Conservation (phyloP, 352 stramenopile species). For the Globisporangium acanthophoron region DNA sequence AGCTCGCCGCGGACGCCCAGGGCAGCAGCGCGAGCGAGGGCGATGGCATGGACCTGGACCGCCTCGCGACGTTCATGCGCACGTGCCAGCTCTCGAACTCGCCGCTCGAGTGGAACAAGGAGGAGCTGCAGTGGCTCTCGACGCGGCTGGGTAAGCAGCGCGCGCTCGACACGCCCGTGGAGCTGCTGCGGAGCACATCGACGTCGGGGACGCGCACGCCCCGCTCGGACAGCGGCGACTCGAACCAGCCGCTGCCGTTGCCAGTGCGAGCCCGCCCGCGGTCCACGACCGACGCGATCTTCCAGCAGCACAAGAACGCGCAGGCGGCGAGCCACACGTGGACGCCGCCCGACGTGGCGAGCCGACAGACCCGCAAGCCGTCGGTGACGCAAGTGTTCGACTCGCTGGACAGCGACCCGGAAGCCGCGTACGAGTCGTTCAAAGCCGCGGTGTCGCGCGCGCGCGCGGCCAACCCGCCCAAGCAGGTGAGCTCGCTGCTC, state of each 20-base stretch:
- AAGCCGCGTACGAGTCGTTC: conserved; percentile 10
- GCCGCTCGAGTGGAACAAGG: conserved; percentile 27
- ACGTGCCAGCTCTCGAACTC: conserved; percentile 1
- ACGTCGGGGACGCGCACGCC: neutral
- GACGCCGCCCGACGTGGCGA: conserved; percentile 3
- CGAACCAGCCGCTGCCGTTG: neutral
- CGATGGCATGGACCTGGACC: neutral
- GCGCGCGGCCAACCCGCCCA: conserved; percentile 11
- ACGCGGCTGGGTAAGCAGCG: conserved; percentile 10
- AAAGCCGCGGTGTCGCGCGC: conserved; percentile 15
- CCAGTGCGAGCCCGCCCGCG: conserved; percentile 1
- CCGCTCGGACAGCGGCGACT: neutral
- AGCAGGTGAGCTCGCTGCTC: conserved; percentile 19
- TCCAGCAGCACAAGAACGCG: conserved; percentile 5
- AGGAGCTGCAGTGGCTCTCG: conserved; percentile 30
- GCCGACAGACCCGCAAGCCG: neutral
- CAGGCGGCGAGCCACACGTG: conserved; percentile 1
- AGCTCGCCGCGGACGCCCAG: conserved; percentile 3
- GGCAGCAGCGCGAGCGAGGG: conserved; percentile 1
- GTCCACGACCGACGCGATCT: conserved; percentile 7
- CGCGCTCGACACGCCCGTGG: conserved; percentile 5
- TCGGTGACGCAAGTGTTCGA: conserved; percentile 5
- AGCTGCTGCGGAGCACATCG: conserved; percentile 1
- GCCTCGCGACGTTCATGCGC: neutral
- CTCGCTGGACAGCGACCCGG: conserved; percentile 6